phyloP scores from a whole-genome alignment of 73 alveolate genomes.

The Paramecium octaurelia region DNA sequence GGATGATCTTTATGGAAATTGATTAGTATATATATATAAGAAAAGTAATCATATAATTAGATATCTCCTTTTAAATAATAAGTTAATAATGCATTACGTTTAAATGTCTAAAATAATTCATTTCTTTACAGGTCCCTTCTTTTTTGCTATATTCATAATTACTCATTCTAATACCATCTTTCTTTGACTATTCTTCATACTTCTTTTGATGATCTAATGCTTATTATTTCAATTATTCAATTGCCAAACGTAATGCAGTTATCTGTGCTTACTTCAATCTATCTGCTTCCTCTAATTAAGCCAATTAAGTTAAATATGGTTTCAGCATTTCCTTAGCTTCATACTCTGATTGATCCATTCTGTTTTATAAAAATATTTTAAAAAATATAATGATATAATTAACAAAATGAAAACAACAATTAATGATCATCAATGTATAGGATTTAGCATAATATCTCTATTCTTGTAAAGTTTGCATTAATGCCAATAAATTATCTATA shows the following conservation, averaged over 20 bases:
- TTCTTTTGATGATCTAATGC: constrained; percentile 17
- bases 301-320: background rate
- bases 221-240: background rate
- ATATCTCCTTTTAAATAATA: background rate
- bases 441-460: no score
- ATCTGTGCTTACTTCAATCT: constrained; percentile 16
- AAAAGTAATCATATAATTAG: background rate
- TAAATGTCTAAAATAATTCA: background rate
- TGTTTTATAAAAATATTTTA: background rate
- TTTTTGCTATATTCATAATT: background rate
- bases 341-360: background rate
- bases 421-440: background rate
- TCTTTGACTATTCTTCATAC: constrained; percentile 16
- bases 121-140: background rate
- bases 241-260: background rate
- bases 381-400: background rate
- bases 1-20: constrained; percentile 48
- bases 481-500: background rate
- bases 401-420: background rate
- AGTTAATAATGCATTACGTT: background rate
- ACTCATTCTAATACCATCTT: background rate
- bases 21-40: background rate
- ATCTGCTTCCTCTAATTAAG: constrained; percentile 8
- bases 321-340: constrained; percentile 17
- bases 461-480: background rate